A percentile compares a stretch with the other conserved stretches of the same genome.
Evolutionary conservation across 768 basidiomycete genomes (phyloP).

Genomic region (Boletus edulis): DNA sequence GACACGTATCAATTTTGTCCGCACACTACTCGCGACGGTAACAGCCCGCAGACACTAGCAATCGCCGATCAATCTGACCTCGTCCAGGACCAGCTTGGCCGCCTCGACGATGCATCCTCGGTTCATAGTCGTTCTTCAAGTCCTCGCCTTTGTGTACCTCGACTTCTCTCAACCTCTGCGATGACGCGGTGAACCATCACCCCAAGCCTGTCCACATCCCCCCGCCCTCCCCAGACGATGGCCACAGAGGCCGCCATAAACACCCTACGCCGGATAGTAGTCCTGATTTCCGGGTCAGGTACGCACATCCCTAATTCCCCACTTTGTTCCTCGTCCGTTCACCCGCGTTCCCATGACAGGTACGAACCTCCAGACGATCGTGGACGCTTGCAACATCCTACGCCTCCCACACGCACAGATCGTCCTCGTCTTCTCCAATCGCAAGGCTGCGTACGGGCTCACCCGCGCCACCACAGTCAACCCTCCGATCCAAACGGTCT

Average conservation of each 20-base stretch:
- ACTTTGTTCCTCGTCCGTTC: neutral
- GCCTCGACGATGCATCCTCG: slow-evolving; percentile 80
- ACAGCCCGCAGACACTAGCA: neutral
- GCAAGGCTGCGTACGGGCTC: slow-evolving; percentile 91
- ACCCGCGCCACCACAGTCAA: too few relatives aligned
- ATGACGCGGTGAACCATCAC: slow-evolving; percentile 95
- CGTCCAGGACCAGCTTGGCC: slow-evolving; percentile 65
- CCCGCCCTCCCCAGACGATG: slow-evolving; percentile 33
- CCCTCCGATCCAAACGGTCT: too few relatives aligned
- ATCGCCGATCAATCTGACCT: slow-evolving; percentile 32
- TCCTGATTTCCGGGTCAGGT: slow-evolving; percentile 68
- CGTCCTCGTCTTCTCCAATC: slow-evolving; percentile 84
- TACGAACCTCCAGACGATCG: slow-evolving; percentile 93
- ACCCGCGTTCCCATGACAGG: slow-evolving; percentile 44
- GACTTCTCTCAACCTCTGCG: slow-evolving; percentile 78
- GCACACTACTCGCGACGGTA: too few relatives aligned
- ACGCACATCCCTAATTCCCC: neutral
- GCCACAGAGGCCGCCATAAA: neutral
- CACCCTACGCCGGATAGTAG: slow-evolving; percentile 14
- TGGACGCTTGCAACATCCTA: slow-evolving; percentile 81
- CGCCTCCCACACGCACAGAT: slow-evolving; percentile 70
- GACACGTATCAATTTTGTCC: too few relatives aligned
- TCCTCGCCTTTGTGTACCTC: slow-evolving; percentile 84
- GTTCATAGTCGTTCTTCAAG: slow-evolving; percentile 63
- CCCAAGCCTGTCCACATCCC: slow-evolving; percentile 72